Evolutionary conservation across 1,139 yeast species (phyloP), one percentile per base, ranked within the genome.

Genomic region (Pichia sp.): DNA sequence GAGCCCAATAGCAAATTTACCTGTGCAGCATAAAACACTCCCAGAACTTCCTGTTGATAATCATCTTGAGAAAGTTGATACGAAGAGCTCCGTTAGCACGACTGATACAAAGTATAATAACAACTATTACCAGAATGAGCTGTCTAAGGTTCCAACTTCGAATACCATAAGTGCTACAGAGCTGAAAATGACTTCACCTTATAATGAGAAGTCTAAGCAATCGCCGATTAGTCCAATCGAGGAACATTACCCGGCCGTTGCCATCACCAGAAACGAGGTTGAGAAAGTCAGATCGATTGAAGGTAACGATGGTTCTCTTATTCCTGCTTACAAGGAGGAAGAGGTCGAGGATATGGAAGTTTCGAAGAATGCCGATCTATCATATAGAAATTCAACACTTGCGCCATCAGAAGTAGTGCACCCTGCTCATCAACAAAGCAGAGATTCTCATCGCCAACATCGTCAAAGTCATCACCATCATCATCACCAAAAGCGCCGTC

Each of bases 401-500:
- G 7, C n/a, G n/a, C 29, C 30, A 21, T 2, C 22, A 6, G 14
- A 15, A 6, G 29, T 21, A 5, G 15, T 20, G 6, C 32, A 21
- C 6, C 14, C 28, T 10, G 13, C 14, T 11, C 27, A 27, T 13
- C 29, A 24, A 19, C 32, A 27, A 8, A 42, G 37, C 24, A 46
- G 39, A 26, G 44, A 49, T 15, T 50, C 49, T 19, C 46, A 47
- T 18, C 34, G 34, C 18, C 41, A 43, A 26, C 53, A 51, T 40
- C 50, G 31, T 37, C n/a, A n/a, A n/a, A n/a, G n/a, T n/a, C 49
- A 40, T 18, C 51, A 43, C 17, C 51, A 43, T 30, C 51, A 42
- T 29, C 56, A 44, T 20, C 52, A 44, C 22, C 48, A 44, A 27
- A 50, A 39, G 26, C 55, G 69, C 39, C 69, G 67, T 36, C 67